These are phyloP conservation scores for Penicillium verrucosum DNA, from an alignment of 2,329 filamentous ascomycete species.

Conservation along the genomic window DNA sequence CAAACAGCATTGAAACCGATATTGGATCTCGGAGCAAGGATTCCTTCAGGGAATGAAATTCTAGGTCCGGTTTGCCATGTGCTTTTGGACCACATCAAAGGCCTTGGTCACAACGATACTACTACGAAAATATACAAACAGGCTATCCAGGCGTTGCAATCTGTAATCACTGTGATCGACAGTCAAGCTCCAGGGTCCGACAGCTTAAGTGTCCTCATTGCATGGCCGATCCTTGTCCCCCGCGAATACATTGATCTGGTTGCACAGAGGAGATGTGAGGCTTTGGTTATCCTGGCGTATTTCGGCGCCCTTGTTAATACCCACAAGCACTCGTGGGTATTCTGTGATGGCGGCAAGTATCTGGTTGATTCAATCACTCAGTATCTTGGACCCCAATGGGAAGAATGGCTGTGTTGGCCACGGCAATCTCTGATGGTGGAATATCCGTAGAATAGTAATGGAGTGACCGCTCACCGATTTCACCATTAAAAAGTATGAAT, in stretches of 20 bases:
- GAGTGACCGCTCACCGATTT: not conserved
- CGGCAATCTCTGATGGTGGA: not conserved
- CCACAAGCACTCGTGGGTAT: slow-evolving; percentile 34
- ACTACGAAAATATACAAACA: slow-evolving; percentile 4
- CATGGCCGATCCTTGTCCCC: slow-evolving; percentile 31
- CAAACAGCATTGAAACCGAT: slow-evolving; percentile 14
- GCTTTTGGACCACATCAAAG: slow-evolving; percentile 10
- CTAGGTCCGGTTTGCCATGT: slow-evolving; percentile 3
- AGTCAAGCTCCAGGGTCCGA: not conserved
- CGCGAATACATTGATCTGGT: slow-evolving; percentile 31
- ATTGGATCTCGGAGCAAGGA: not conserved
- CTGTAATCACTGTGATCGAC: not conserved
- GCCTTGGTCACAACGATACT: slow-evolving; percentile 1
- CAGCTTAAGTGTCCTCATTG: not conserved
- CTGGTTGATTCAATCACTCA: slow-evolving; percentile 23
- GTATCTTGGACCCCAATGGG: slow-evolving; percentile 28
- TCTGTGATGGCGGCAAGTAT: slow-evolving; percentile 30
- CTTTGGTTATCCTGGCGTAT: slow-evolving; percentile 39
- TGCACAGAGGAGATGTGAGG: slow-evolving; percentile 33
- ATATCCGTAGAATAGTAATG: not conserved
- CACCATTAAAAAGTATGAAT: not conserved
- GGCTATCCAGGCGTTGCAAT: slow-evolving; percentile 10
- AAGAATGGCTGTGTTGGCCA: slow-evolving; percentile 30
- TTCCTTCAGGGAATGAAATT: not conserved
- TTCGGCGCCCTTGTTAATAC: slow-evolving; percentile 39